These are phyloP conservation scores for Lactarius indigo DNA, from an alignment of 768 basidiomycete genomes.

Conservation along the genomic window DNA sequence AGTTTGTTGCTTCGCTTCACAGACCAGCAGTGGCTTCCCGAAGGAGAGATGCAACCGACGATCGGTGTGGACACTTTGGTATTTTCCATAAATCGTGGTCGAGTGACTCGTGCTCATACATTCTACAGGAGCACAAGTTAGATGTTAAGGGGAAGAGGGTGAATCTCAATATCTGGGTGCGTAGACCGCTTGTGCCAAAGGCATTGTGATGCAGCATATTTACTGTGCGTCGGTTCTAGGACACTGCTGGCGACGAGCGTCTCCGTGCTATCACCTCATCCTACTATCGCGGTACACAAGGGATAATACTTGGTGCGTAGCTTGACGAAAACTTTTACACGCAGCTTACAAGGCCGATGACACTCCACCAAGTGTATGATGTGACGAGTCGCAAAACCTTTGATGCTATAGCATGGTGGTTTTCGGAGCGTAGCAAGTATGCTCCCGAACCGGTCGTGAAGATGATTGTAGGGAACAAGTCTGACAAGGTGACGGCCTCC, in stretches of 20 bases:
- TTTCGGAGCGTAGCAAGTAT: constrained; percentile 87
- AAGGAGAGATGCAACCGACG: constrained; percentile 83
- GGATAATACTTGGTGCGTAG: constrained; percentile 65
- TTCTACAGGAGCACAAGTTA: constrained; percentile 74
- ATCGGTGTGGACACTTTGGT: constrained; percentile 83
- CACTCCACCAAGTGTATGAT: constrained; percentile 70
- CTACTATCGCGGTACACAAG: constrained; percentile 88
- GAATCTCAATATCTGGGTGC: constrained; percentile 94
- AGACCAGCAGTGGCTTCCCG: constrained; percentile 90
- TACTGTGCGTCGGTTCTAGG: constrained; percentile 41
- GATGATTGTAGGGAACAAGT: constrained; percentile 92
- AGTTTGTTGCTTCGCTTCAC: constrained; percentile 90
- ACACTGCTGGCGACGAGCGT: constrained; percentile 94
- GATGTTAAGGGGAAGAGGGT: constrained; percentile 75
- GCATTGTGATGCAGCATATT: not conserved
- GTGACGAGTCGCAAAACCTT: constrained; percentile 90
- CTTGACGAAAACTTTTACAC: not conserved
- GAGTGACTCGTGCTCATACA: not conserved
- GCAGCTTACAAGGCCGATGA: not conserved
- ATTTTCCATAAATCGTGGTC: constrained; percentile 32
- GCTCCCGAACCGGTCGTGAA: constrained; percentile 80
- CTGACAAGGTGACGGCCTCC: constrained; percentile 65
- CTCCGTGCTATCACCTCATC: constrained; percentile 92
- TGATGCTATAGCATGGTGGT: constrained; percentile 89
- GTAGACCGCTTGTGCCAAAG: constrained; percentile 27